Base-by-base conservation (phyloP, 208 protist species). In the Leishmania gerbilli region DNA sequence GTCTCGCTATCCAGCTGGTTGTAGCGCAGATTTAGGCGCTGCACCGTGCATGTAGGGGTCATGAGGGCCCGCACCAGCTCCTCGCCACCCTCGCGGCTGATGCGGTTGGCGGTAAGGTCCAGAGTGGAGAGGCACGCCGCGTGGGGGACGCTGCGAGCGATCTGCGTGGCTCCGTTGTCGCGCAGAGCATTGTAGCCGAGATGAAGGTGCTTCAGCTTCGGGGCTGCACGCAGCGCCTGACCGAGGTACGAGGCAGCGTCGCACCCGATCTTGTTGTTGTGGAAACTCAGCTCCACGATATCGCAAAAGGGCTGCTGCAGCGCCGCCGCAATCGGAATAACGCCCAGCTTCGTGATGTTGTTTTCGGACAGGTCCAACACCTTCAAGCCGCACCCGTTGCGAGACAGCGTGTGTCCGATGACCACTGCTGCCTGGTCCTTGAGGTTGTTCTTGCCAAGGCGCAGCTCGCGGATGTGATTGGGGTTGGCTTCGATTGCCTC, bases 361-460 rank as follows among this genome's bases (percentile, higher is more conserved):
- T 96, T 97, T 81, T 97, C 93, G 9, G 93, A 96, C 8, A 97
- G 84, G 79, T 97, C 95, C 31, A 97, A 87, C 81, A 97, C 93
- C 86, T 95, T 95, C 68, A 97, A 87, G 27, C 95, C 95, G 68
- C 90, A 95, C 37, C 92, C 91, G 68, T 68, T 85, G 40, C 89
- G 89, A 27, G 91, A 91, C 21, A 97, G 86, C 1, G 88, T 89
- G 82, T 95, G 87, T 19, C 92, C 95, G 86, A 97, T 95, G 27
- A 92, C 80, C 49, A 95, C 92, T 4, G 91, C 93, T 17, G 89
- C 91, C 86, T 95, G 87, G 76, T 97, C 95, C 85, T 95, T 93
- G 27, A 97, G 81, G 67, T 95, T 93, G 86, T 96, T 96, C 78
- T 93, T 92, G 49, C 92, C 93, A 3, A 97, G 87, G 27, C 95